Evolutionary conservation across 2,329 filamentous ascomycete species (phyloP).

Genomic region (Fusarium oligoseptatum): DNA sequence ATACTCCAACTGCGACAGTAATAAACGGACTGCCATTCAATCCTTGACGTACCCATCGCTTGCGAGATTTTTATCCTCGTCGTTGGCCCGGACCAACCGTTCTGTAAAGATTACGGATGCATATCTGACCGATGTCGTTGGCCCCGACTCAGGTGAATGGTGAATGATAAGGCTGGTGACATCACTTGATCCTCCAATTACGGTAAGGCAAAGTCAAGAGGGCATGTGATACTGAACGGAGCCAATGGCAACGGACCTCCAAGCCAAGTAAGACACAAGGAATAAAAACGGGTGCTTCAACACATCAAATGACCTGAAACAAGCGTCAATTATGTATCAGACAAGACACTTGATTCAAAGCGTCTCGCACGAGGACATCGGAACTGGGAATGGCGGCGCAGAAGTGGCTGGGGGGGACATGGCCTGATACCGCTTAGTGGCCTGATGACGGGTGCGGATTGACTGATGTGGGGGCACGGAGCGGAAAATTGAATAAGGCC

Average conservation of each 20-base stretch:
- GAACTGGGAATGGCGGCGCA: not conserved
- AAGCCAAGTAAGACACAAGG: not conserved
- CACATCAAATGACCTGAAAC: not conserved
- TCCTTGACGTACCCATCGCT: not conserved
- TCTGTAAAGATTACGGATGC: not conserved
- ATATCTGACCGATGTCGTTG: not conserved
- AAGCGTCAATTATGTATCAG: constrained; percentile 3
- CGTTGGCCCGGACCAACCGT: not conserved
- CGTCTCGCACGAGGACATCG: not conserved
- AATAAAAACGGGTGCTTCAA: not conserved
- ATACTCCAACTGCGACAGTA: not conserved
- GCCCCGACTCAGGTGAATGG: not conserved
- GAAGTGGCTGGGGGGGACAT: not conserved
- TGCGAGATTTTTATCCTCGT: not conserved
- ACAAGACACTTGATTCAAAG: not conserved
- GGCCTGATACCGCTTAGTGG: constrained; percentile 4
- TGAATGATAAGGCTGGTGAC: constrained; percentile 1
- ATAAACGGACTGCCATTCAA: not conserved
- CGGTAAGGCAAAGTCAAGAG: not conserved
- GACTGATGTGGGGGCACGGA: constrained; percentile 6
- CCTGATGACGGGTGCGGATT: not conserved
- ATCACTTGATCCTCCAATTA: constrained; percentile 1
- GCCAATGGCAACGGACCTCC: not conserved
- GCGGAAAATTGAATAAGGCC: not conserved
- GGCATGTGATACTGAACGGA: not conserved